Base-by-base conservation (phyloP, 2,329 filamentous ascomycete species). In the Biscogniauxia sp. region DNA sequence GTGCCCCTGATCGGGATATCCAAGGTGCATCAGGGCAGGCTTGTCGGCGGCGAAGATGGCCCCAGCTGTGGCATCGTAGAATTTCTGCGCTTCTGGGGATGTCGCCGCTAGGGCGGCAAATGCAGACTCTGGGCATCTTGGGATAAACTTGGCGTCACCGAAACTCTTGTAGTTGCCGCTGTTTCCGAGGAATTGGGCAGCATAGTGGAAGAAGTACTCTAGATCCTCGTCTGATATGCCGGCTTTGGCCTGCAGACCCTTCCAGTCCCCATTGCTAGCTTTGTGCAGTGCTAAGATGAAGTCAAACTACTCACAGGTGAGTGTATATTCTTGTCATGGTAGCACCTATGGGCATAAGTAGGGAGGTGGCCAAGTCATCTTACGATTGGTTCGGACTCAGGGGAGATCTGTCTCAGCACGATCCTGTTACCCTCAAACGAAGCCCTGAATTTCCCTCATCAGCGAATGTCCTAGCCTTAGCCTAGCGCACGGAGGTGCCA, bases 101-200 rank as follows among this genome's bases (percentile, higher is more conserved):
- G 84, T 81, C 17, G 81, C 80, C 52, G 88, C 88, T 37, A 94
- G 79, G 62, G 88, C 83, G 55, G 85, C 82, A 61, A 93, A 83
- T 5, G 82, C 83, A 61, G 84, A 83, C 66, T 87, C 83, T 6
- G 82, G 80, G 70, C 90, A 86, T 67, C 90, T 83, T 1, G 91
- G 91, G 60, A 95, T 84, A 72, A 95, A 93, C 73, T 95, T 95
- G 69, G 88, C 85, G 75, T 95, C 91, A 51, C 92, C 92, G 70
- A 93, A 94, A 68, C 89, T 90, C 79, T 94, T 94, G 79, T 94
- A 95, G 76, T 95, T 95, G 64, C 92, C 90, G 63, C 82, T 83
- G 72, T 94, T 95, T 52, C 90, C 90, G 2, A 95, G 80, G 74
- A 95, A 93, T 75, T 92, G 89, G 28, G 85, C 86, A 7, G 89